These are phyloP conservation scores for Ceratobasidium sp. DNA, from an alignment of 1,284 basidiomycete genomes.

Conservation along the genomic window DNA sequence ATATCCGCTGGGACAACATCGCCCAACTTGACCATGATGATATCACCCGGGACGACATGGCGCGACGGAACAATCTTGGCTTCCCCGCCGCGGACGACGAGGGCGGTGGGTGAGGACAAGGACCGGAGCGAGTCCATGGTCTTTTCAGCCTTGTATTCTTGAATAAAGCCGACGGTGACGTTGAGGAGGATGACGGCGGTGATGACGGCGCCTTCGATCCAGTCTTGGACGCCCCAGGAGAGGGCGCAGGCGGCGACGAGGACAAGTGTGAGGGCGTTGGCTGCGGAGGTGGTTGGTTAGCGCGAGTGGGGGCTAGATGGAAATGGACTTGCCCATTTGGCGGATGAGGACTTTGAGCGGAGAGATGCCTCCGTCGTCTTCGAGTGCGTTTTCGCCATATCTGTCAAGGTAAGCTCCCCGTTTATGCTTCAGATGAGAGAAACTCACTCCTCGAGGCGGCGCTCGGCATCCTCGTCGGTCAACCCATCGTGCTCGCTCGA, in stretches of 20 bases:
- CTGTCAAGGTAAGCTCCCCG: slow-evolving; percentile 3
- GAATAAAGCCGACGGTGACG: slow-evolving; percentile 64
- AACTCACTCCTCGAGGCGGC: slow-evolving; percentile 37
- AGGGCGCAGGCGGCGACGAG: slow-evolving; percentile 72
- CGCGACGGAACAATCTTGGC: slow-evolving; percentile 67
- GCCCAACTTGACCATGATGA: slow-evolving; percentile 69
- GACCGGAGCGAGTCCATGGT: slow-evolving; percentile 70
- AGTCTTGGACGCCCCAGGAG: slow-evolving; percentile 74
- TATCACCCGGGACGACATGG: slow-evolving; percentile 75
- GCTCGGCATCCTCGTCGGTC: slow-evolving; percentile 35
- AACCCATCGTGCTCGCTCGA: slow-evolving; percentile 44
- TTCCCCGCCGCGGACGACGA: slow-evolving; percentile 68
- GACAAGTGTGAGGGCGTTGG: slow-evolving; percentile 51
- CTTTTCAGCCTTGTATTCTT: slow-evolving; percentile 69
- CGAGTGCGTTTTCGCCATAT: slow-evolving; percentile 44
- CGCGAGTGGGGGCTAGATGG: neutral
- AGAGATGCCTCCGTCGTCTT: slow-evolving; percentile 41
- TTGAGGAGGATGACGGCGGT: slow-evolving; percentile 67
- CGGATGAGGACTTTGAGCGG: slow-evolving; percentile 35
- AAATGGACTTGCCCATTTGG: slow-evolving; percentile 38
- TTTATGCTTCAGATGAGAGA: neutral
- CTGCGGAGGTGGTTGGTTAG: slow-evolving; percentile 7
- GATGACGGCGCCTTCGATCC: slow-evolving; percentile 75
- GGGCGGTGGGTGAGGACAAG: slow-evolving; percentile 71
- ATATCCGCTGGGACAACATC: slow-evolving; percentile 75